Evolutionary conservation across 306 rosid genomes (phyloP).

Genomic region (Quercus bicolor): DNA sequence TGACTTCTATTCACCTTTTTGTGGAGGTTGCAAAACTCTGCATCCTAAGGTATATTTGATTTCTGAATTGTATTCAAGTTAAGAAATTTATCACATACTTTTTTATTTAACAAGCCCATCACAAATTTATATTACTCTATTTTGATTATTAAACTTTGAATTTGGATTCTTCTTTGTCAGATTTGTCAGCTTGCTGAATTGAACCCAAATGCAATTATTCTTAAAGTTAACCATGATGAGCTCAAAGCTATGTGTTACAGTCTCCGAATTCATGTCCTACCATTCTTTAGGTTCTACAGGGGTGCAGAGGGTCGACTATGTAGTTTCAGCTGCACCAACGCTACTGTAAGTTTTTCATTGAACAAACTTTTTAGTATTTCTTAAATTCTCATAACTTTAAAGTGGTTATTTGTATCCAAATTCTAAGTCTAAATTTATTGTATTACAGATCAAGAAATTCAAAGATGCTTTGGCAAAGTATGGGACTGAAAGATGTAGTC

Average conservation of each 20-base stretch:
- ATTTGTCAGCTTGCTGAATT: slow-evolving; percentile 83
- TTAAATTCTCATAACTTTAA: not conserved
- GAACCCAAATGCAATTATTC: slow-evolving; percentile 53
- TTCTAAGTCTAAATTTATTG: not conserved
- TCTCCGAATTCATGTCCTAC: slow-evolving; percentile 72
- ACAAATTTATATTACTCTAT: not conserved
- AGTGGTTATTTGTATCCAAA: not conserved
- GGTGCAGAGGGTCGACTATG: slow-evolving; percentile 74
- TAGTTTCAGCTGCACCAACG: slow-evolving; percentile 83
- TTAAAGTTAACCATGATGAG: slow-evolving; percentile 70
- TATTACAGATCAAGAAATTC: slow-evolving; percentile 70
- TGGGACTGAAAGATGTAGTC: slow-evolving; percentile 55
- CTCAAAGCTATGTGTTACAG: slow-evolving; percentile 64
- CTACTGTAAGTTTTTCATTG: slow-evolving; percentile 57
- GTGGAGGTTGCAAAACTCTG: slow-evolving; percentile 91
- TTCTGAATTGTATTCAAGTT: not conserved
- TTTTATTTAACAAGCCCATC: not conserved
- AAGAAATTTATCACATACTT: not conserved
- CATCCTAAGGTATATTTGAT: slow-evolving; percentile 62
- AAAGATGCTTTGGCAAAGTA: slow-evolving; percentile 68
- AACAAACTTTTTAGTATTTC: not conserved
- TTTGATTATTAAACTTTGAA: slow-evolving; percentile 12
- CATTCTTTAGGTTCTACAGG: slow-evolving; percentile 82
- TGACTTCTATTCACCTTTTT: slow-evolving; percentile 81
- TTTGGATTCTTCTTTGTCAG: slow-evolving; percentile 24